Evolutionary conservation across 257 asterid genomes (phyloP).

Genomic region (Solanum chmielewskii): DNA sequence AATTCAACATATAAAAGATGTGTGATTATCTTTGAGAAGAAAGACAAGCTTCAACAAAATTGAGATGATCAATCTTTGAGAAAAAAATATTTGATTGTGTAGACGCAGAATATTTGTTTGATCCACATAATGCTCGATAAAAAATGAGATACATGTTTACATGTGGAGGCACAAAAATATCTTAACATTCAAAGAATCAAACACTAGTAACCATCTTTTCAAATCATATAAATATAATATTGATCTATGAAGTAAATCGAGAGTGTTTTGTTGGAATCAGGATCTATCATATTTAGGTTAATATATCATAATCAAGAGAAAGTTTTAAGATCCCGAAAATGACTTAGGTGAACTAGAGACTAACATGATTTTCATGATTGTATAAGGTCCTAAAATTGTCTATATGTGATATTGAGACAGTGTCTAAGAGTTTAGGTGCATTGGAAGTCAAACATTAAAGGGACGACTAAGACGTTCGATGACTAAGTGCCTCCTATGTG

Average conservation of each 20-base stretch:
- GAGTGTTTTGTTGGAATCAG: background rate
- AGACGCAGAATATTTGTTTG: background rate
- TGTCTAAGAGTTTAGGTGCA: too few relatives aligned
- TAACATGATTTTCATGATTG: too few relatives aligned
- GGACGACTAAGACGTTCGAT: too few relatives aligned
- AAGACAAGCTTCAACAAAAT: background rate
- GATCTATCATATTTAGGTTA: too few relatives aligned
- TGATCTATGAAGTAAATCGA: background rate
- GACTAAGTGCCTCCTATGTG: too few relatives aligned
- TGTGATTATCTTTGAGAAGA: background rate
- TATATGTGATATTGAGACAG: too few relatives aligned
- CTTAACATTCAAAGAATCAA: too few relatives aligned
- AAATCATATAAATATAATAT: background rate
- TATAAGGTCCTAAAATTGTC: too few relatives aligned
- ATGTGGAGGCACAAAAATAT: background rate
- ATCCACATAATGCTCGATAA: background rate
- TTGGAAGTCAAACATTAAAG: too few relatives aligned
- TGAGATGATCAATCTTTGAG: background rate
- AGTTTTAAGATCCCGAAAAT: too few relatives aligned
- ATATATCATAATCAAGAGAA: background rate
- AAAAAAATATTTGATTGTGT: too few relatives aligned
- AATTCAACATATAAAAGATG: background rate
- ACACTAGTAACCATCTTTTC: background rate
- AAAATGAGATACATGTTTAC: background rate
- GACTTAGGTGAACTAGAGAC: too few relatives aligned